phyloP scores from a whole-genome alignment of 2,329 filamentous ascomycete species.

The Aureobasidium sp. region DNA sequence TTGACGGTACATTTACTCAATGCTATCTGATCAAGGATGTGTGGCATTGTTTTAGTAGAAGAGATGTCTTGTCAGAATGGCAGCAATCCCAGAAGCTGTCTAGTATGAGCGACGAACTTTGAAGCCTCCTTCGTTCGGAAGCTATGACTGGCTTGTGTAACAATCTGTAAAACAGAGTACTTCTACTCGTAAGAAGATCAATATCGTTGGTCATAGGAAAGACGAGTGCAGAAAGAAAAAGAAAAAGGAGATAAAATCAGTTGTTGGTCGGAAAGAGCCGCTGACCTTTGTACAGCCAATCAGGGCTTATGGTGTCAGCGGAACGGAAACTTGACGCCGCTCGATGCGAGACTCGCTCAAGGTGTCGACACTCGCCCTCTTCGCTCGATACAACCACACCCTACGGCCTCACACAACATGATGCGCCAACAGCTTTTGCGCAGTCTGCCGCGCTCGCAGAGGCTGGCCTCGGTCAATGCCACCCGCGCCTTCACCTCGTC shows the following conservation, averaged over 20 bases:
- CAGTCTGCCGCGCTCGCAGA: constrained; percentile 51
- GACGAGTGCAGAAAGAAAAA: neutral
- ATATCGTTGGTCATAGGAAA: no score
- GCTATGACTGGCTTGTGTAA: no score
- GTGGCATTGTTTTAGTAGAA: no score
- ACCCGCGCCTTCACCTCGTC: constrained; percentile 77
- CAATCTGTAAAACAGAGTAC: no score
- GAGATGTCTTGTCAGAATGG: no score
- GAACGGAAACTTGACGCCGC: neutral
- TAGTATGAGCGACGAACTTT: no score
- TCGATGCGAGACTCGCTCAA: neutral
- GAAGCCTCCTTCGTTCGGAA: no score
- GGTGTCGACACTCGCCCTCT: constrained; percentile 10
- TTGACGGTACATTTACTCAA: no score
- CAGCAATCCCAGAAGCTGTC: no score
- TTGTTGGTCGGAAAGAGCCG: neutral
- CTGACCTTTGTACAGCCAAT: neutral
- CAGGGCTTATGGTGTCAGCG: neutral
- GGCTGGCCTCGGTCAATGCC: constrained; percentile 46
- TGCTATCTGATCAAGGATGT: no score
- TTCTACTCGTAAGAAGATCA: no score
- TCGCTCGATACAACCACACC: constrained; percentile 16
- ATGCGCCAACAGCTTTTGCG: constrained; percentile 58
- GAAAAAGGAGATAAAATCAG: neutral
- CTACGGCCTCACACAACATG: constrained; percentile 34